Evolutionary conservation across 352 stramenopile genomes (phyloP), one percentile per base, ranked within the genome.

Genomic region (Phytopythium oedochilum): DNA sequence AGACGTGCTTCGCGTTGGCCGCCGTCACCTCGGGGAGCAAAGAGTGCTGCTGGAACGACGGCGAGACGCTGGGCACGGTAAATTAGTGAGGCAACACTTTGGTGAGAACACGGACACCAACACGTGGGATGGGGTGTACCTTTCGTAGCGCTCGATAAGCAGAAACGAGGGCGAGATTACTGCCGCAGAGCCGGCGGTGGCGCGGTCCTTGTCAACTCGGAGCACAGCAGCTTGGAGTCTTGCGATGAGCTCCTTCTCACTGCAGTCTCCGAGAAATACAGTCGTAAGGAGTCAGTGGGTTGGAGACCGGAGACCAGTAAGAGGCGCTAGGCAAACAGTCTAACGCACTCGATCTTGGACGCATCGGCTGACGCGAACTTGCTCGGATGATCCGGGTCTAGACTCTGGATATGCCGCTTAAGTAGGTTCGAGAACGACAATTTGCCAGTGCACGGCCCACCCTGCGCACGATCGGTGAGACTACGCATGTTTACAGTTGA

Each of bases 11-110:
- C 18, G 57, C 42, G 53, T 92, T 90, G 45, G 65, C 66, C 0
- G 61, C 54, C 1, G 63, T 57, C 4, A 89, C 50, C 4, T 83
- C 42, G 5, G 82, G 77, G 1, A 85, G 63, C 28, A 92, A 52
- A 18, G 74, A 68, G 35, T 90, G 82, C 48, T 92, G 82, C 56
- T 90, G 78, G 5, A 73, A 55, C n/a, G 71, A 77, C 22, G 73
- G 67, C 9, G 71, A 58, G n/a, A 90, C 47, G 9, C 78, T 91
- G 34, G 5, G 18, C 15, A n/a, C 32, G 2, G 61, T 22, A 2
- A 38, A 15, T n/a, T n/a, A 34, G 9, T 4, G 26, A 23, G 5
- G n/a, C 52, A 23, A 44, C 1, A 18, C 17, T 3, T 22, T 31
- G 26, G 20, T 4, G 8, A n/a, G n/a, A 28, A 18, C 23, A n/a